phyloP scores from a whole-genome alignment of 495 filamentous ascomycete genomes.

The Neurospora sp. region DNA sequence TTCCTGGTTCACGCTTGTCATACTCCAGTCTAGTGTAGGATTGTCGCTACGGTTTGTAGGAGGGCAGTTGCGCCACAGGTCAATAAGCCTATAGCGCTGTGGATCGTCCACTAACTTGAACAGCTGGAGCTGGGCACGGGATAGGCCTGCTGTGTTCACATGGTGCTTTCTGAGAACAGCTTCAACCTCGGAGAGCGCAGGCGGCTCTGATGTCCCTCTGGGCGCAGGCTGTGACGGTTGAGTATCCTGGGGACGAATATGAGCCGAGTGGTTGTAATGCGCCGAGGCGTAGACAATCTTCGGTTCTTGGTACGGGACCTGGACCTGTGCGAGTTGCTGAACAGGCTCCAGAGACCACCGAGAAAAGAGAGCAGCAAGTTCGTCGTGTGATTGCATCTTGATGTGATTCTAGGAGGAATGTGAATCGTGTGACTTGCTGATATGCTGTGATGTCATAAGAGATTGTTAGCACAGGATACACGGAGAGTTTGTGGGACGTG shows the following conservation, averaged over 20 bases:
- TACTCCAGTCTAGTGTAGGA: conserved; percentile 33
- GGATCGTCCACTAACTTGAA: conserved; percentile 49
- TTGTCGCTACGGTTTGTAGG: conserved; percentile 29
- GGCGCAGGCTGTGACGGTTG: conserved; percentile 13
- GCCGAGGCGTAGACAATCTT: conserved; percentile 56
- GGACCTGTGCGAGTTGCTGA: conserved; percentile 21
- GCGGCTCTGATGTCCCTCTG: conserved; percentile 40
- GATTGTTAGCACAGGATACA: background rate
- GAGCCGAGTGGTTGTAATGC: conserved; percentile 67
- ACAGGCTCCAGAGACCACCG: conserved; percentile 43
- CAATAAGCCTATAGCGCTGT: conserved; percentile 49
- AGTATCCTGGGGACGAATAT: conserved; percentile 30
- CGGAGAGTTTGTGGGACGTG: background rate
- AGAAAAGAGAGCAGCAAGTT: conserved; percentile 57
- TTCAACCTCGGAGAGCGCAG: conserved; percentile 31
- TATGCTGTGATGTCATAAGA: conserved; percentile 1
- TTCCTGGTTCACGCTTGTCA: conserved; percentile 41
- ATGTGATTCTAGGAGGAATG: conserved; percentile 9
- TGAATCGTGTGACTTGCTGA: background rate
- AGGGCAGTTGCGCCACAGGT: conserved; percentile 57
- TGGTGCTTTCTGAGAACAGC: conserved; percentile 32
- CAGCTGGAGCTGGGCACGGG: conserved; percentile 47
- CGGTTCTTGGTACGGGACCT: conserved; percentile 17
- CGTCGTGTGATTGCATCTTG: conserved; percentile 48
- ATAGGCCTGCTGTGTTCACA: conserved; percentile 45